Percentiles rank a stretch among this genome's conserved stretches.
Evolutionary conservation across 805 yeast species (phyloP).

Genomic region (Sugiyamaella floridensis): DNA sequence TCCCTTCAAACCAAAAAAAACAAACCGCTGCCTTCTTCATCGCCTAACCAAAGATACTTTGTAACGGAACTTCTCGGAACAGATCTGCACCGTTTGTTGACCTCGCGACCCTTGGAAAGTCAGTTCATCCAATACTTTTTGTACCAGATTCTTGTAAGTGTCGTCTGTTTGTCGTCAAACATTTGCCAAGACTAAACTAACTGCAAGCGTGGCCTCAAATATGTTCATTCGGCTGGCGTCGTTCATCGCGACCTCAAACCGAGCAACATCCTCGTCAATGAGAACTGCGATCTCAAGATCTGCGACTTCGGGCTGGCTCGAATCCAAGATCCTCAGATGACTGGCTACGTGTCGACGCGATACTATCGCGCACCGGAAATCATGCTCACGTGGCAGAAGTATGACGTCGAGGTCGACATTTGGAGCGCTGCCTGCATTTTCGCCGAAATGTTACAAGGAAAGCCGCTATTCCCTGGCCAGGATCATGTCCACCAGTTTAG

Average conservation of each 20-base stretch:
- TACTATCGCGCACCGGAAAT: slow-evolving; percentile 97
- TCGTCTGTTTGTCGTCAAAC: neutral
- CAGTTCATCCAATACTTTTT: slow-evolving; percentile 95
- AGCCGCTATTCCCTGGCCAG: slow-evolving; percentile 94
- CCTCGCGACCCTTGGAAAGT: slow-evolving; percentile 88
- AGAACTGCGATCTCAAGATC: slow-evolving; percentile 83
- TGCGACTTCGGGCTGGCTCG: slow-evolving; percentile 95
- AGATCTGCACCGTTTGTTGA: slow-evolving; percentile 83
- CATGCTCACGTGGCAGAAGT: slow-evolving; percentile 98
- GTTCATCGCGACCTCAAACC: slow-evolving; percentile 88
- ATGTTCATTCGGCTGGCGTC: slow-evolving; percentile 88
- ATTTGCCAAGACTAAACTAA: too few relatives aligned
- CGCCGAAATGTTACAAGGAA: slow-evolving; percentile 96
- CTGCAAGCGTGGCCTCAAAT: slow-evolving; percentile 72
- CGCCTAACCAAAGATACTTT: slow-evolving; percentile 43
- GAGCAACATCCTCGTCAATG: slow-evolving; percentile 70
- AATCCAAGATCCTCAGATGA: slow-evolving; percentile 98
- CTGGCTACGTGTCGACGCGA: slow-evolving; percentile 93
- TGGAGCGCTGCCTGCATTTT: slow-evolving; percentile 98
- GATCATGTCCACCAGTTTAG: slow-evolving; percentile 98
- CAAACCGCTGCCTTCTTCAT: slow-evolving; percentile 33
- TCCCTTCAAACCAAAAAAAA: too few relatives aligned
- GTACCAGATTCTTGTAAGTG: slow-evolving; percentile 61
- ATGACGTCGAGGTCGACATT: slow-evolving; percentile 92
- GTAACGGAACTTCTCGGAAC: slow-evolving; percentile 97